phyloP scores from a whole-genome alignment of 2,329 filamentous ascomycete species.

The Penicillium verrucosum region DNA sequence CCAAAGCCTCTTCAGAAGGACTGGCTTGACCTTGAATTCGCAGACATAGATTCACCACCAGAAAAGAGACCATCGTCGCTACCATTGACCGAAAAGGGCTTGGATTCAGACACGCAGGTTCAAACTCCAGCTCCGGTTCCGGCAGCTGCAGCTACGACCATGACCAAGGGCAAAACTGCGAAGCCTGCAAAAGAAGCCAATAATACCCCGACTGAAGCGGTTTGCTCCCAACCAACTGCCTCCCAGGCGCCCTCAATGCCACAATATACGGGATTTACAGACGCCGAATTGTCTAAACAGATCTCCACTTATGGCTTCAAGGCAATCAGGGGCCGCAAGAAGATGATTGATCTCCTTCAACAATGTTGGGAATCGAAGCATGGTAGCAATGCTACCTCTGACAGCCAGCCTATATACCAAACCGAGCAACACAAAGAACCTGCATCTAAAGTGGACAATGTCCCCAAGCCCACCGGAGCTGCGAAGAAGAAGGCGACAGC shows the following conservation, averaged over 20 bases:
- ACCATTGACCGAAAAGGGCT: not conserved
- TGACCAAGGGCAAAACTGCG: not conserved
- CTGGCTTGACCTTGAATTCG: conserved; percentile 20
- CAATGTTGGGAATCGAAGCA: conserved; percentile 68
- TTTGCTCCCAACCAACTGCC: not conserved
- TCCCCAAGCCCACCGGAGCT: not conserved
- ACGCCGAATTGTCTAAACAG: conserved; percentile 60
- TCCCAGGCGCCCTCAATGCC: conserved; percentile 42
- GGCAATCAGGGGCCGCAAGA: conserved; percentile 62
- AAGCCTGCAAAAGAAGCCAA: not conserved
- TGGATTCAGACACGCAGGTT: not conserved
- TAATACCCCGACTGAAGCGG: not conserved
- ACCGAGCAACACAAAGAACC: not conserved
- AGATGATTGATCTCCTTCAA: conserved; percentile 67
- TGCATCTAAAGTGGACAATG: not conserved
- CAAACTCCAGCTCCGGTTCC: not conserved
- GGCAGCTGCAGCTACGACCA: not conserved
- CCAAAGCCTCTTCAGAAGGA: conserved; percentile 3
- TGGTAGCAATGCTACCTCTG: conserved; percentile 12
- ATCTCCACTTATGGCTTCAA: conserved; percentile 70
- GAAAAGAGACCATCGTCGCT: not conserved
- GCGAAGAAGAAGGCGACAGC: conserved; percentile 12
- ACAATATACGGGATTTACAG: conserved; percentile 60
- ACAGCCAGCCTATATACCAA: not conserved
- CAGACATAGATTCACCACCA: conserved; percentile 5